Evolutionary conservation across 495 filamentous ascomycete species (phyloP).

Genomic region (Penicillium herquei): DNA sequence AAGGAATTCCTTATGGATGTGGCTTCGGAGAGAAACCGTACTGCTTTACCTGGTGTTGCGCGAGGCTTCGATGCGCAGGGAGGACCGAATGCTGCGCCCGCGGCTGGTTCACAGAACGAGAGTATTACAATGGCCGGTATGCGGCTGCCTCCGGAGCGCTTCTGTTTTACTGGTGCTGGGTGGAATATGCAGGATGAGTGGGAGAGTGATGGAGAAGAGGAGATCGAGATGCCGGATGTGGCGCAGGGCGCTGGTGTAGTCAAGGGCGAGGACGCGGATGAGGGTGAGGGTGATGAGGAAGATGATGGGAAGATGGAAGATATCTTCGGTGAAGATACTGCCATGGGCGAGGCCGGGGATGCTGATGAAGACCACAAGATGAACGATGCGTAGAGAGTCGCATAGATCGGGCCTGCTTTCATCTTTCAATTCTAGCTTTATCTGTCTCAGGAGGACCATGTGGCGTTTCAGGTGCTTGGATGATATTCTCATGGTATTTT

Average conservation of each 20-base stretch:
- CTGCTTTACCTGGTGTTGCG: conserved; percentile 73
- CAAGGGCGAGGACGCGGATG: conserved; percentile 33
- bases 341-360: conserved; percentile 46
- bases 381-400: conserved; percentile 41
- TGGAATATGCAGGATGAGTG: conserved; percentile 84
- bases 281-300: conserved; percentile 41
- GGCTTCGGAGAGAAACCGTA: conserved; percentile 76
- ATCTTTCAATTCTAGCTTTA: not conserved
- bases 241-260: conserved; percentile 10
- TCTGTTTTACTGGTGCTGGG: conserved; percentile 78
- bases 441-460: conserved; percentile 8
- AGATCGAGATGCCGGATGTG: conserved; percentile 42
- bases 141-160: conserved; percentile 84
- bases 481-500: conserved; percentile 8
- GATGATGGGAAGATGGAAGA: conserved; percentile 63
- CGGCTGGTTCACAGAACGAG: conserved; percentile 24
- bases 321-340: conserved; percentile 50
- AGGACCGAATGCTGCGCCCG: conserved; percentile 14
- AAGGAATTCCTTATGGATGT: conserved; percentile 87
- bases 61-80: conserved; percentile 56
- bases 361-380: conserved; percentile 47
- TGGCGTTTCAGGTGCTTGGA: conserved; percentile 24
- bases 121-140: conserved; percentile 61
- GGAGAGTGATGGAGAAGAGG: conserved; percentile 61
- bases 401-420: not conserved